A percentile compares a stretch with the other conserved stretches of the same genome.
These are phyloP conservation scores for Aspergillus unguis DNA, from an alignment of 2,329 filamentous ascomycete species.

Conservation along the genomic window DNA sequence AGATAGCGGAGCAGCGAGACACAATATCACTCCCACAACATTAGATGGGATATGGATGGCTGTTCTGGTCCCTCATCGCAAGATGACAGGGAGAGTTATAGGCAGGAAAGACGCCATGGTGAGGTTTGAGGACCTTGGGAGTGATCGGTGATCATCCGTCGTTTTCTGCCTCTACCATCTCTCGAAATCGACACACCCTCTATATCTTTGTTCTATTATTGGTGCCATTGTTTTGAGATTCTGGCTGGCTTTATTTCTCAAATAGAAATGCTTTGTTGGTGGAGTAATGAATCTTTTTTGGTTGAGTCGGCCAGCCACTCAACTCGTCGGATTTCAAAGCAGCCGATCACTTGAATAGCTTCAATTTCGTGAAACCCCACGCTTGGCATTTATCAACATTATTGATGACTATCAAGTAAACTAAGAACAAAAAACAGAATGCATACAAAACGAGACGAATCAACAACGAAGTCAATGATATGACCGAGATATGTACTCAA, in stretches of 20 bases:
- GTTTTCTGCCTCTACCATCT: too few relatives aligned
- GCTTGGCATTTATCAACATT: too few relatives aligned
- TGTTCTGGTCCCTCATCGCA: too few relatives aligned
- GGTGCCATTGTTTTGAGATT: not conserved
- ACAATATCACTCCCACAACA: not conserved
- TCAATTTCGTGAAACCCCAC: not conserved
- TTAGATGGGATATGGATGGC: not conserved
- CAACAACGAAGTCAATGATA: not conserved
- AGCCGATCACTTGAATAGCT: not conserved
- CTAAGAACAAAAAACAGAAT: not conserved
- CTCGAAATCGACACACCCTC: too few relatives aligned
- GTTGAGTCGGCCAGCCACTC: not conserved
- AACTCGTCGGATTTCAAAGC: constrained; percentile 3
- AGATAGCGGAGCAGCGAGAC: not conserved
- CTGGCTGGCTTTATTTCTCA: not conserved
- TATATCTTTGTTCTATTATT: not conserved
- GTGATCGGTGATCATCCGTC: not conserved
- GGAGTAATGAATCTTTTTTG: not conserved
- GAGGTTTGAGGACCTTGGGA: constrained; percentile 7
- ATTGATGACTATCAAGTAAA: too few relatives aligned
- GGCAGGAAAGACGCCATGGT: not conserved
- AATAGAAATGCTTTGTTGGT: not conserved
- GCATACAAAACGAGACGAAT: not conserved
- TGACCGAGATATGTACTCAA: not conserved
- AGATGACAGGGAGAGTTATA: not conserved